Percentiles rank a stretch among this genome's conserved stretches.
Evolutionary conservation across 2,329 filamentous ascomycete genomes (phyloP).

Genomic region (Penicillium sp.): DNA sequence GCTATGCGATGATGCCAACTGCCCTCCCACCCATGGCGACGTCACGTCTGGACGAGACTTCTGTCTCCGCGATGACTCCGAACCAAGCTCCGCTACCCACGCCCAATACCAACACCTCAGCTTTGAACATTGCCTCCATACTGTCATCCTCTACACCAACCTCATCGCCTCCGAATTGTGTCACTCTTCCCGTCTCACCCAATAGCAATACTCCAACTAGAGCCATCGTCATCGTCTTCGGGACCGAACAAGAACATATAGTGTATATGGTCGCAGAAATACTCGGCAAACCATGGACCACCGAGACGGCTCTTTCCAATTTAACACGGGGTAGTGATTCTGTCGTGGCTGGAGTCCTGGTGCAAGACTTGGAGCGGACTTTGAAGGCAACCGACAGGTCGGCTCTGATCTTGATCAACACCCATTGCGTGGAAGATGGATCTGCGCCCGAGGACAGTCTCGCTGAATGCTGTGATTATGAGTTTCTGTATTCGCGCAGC

Average conservation of each 20-base stretch:
- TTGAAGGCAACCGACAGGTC: constrained; percentile 55
- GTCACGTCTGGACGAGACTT: constrained; percentile 25
- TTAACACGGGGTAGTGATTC: constrained; percentile 53
- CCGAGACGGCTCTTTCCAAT: constrained; percentile 54
- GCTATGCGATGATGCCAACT: constrained; percentile 35
- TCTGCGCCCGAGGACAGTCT: constrained; percentile 63
- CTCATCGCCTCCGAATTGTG: constrained; percentile 2
- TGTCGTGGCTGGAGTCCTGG: constrained; percentile 63
- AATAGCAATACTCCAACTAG: constrained; percentile 8
- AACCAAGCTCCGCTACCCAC: constrained; percentile 12
- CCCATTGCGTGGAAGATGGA: constrained; percentile 66
- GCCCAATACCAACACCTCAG: constrained; percentile 10
- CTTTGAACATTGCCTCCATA: constrained; percentile 10
- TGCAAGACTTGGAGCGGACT: constrained; percentile 53
- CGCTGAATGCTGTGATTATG: constrained; percentile 70
- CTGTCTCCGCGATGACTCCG: constrained; percentile 17
- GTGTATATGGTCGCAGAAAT: constrained; percentile 72
- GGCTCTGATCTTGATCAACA: constrained; percentile 65
- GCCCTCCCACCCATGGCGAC: constrained; percentile 32
- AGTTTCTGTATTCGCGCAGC: constrained; percentile 73
- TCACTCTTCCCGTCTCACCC: neutral
- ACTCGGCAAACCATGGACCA: constrained; percentile 65
- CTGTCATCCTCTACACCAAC: neutral
- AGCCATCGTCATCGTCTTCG: constrained; percentile 61
- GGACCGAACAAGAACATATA: constrained; percentile 66